Base-by-base conservation (phyloP, 208 protist genomes). In the Wallacemonas sp. region DNA sequence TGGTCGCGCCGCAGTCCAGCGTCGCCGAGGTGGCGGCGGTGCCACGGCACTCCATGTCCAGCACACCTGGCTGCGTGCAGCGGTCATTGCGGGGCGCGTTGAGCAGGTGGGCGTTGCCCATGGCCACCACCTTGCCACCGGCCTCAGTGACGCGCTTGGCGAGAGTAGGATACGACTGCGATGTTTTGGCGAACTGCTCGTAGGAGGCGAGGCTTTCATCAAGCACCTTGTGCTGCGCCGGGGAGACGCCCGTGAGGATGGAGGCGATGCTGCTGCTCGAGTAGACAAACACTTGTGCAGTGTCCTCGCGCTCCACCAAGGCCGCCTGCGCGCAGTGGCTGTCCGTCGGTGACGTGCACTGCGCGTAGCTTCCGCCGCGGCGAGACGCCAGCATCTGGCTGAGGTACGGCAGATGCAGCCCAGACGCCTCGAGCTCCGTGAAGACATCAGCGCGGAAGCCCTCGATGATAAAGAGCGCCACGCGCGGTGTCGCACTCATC, bases 11-110 rank as follows among this genome's bases (percentile, higher is more conserved):
- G 58, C 87, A 93, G 54, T 78, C 76, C 30, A 88, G 75, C 38
- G 70, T 33, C 1, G 34, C 57, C 52, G 68, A 41, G 32, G 63
- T 44, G 33, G 63, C 6, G 0, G 29, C 50, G 30, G 13, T 34
- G 1, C 21, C 59, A 22, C 48, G 73, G 41, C 87, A 93, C 72
- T 93, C 83, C 73, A 85, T 76, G 66, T 93, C 87, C 48, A 91
- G 72, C 63, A 93, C 73, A 22, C 87, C 87, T 1, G 73, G 75
- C 29, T 65, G 34, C 21, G 65, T 70, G 68, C 83, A 89, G 66
- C 75, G 36, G 36, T 80, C 80, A 1, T 68, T 71, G 10, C 36
- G 48, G 6, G 44, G 15, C 6, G 81, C 81, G 65, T 88, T 85
- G 45, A 93, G 72, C 42, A 88, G 54, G 44, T 77, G 64, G 26